phyloP scores from a whole-genome alignment of 306 rosid species.

The Argentina anserina region DNA sequence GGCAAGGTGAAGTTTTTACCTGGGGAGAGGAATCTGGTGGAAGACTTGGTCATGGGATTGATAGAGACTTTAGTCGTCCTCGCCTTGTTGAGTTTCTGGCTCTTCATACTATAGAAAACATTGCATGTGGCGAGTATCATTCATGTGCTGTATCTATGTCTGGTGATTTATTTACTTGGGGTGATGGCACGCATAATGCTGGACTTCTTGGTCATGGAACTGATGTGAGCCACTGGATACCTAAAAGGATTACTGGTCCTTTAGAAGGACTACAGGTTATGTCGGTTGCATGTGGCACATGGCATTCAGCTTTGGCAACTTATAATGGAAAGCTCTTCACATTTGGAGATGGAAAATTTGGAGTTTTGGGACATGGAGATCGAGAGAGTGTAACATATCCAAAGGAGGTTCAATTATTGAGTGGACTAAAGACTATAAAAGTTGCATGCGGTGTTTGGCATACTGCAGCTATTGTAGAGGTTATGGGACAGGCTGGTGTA shows the following conservation, averaged over 20 bases:
- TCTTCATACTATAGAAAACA: constrained; percentile 47
- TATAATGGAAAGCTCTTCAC: constrained; percentile 75
- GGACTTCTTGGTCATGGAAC: constrained; percentile 97
- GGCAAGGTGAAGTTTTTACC: constrained; percentile 96
- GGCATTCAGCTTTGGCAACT: constrained; percentile 89
- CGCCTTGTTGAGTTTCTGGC: constrained; percentile 77
- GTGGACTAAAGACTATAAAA: constrained; percentile 64
- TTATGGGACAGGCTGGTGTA: constrained; percentile 42
- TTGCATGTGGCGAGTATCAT: constrained; percentile 90
- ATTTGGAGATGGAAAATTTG: constrained; percentile 90
- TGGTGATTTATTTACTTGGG: constrained; percentile 90
- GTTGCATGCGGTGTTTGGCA: constrained; percentile 99
- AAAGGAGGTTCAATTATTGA: constrained; percentile 65
- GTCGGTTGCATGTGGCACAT: constrained; percentile 83
- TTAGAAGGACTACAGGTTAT: constrained; percentile 85
- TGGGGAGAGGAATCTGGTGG: constrained; percentile 99
- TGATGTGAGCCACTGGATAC: constrained; percentile 71
- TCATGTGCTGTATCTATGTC: constrained; percentile 74
- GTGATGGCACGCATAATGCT: constrained; percentile 72
- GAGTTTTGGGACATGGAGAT: constrained; percentile 93
- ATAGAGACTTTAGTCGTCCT: constrained; percentile 58
- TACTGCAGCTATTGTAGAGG: constrained; percentile 93
- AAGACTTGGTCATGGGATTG: constrained; percentile 86
- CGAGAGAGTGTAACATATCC: constrained; percentile 61
- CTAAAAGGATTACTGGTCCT: constrained; percentile 61